Base-by-base conservation (phyloP, 2,329 filamentous ascomycete species). In the Claviceps cyperi region DNA sequence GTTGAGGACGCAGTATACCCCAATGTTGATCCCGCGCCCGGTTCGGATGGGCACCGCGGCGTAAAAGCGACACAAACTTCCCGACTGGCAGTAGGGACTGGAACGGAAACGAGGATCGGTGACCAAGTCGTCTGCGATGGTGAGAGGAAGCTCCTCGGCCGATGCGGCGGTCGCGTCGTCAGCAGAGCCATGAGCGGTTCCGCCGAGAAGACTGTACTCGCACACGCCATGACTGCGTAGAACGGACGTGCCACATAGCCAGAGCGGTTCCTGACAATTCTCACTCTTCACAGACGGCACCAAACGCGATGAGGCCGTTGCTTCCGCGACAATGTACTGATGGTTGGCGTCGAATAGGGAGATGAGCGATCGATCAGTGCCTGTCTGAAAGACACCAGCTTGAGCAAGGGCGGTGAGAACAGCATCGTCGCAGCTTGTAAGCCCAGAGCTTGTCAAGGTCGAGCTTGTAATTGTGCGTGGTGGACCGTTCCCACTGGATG, bases 281-380 rank as follows among this genome's bases (percentile, higher is more conserved):
- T 56, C 50, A 13, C 49, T 51, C 4, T 50, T 49, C 4, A 60
- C 38, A 1, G 35, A 51, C 1, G 63, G 57, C n/a, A 56, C 46
- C 5, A 76, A 56, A 0, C 66, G 67, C 3, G 69, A 60, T 1
- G 62, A 64, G 1, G 64, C 63, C 0, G 72, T 73, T 5, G 73
- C 71, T 53, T 78, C 75, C 50, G 74, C 72, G 17, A 78, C 59
- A 24, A 78, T 61, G 52, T 75, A 68, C 52, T 78, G 73, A 43
- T 66, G 57, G 4, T 64, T 62, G 5, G 60, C 60, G 54, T 76
- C 74, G 53, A 78, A 76, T 17, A 78, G 60, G 60, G 74, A 77
- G 46, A 78, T 66, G 24, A 76, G 55, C 15, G 66, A 62, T 22
- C 73, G 66, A n/a, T 64, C 58, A 4, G 64, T 65, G n/a, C 66